Base-by-base conservation (phyloP, 129 eudicot genomes). In the Lonicera japonica region DNA sequence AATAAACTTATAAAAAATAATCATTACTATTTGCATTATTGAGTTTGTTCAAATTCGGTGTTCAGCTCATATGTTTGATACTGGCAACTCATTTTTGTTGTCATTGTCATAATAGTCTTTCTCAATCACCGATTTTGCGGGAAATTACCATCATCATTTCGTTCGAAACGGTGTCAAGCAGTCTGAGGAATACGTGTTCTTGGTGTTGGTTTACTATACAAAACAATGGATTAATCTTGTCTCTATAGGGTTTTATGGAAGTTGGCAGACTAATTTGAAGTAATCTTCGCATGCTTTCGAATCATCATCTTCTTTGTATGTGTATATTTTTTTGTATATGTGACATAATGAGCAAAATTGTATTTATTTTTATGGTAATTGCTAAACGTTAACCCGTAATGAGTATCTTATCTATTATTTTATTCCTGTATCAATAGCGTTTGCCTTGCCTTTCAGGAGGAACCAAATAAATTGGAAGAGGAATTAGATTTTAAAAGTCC, bases 401-500 rank as follows among this genome's bases (percentile, higher is more conserved):
- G 16, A 43, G 50, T 4, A 43, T 4, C 10, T 38, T 38, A 38
- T 23, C 39, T 21, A n/a, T 53, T 0, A 11, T 47, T 47, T 47
- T 47, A 8, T 47, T n/a, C 53, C 14, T 8, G 53, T 47, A n/a
- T n/a, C n/a, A n/a, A n/a, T 15, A 11, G 53, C 18, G 18, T 39
- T 8, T 56, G 47, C 24, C 64, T 19, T 19, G 43, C 21, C 10
- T 12, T 46, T 72, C 82, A 91, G 97, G 97, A 81, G 21, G 89
- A 77, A 22, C 50, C 68, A 16, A 22, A 47, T 63, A 63, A 63
- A n/a, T 61, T 39, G 46, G 88, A 77, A 46, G 88, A 80, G 65
- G 73, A 71, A 29, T 10, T 54, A 62, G 75, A 60, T 58, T 70
- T 71, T 22, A 76, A 68, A 46, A 75, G 74, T 68, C 68, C 85